Conservation (phyloP, 331 rosid species). For the Rosa hybrid region DNA sequence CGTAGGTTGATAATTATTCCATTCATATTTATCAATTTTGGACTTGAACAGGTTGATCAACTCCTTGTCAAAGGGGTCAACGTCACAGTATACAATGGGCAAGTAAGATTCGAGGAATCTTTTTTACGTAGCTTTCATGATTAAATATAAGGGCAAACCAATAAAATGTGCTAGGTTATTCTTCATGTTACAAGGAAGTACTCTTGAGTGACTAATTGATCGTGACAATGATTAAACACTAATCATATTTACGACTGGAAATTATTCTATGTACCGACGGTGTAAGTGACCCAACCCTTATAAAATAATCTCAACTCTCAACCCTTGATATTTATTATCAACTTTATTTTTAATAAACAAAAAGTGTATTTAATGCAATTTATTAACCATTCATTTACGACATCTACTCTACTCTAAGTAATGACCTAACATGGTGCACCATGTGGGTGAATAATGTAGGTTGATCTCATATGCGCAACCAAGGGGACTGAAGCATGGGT, state of each 20-base stretch:
- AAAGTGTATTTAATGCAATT: no score
- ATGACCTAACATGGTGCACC: slow-evolving; percentile 8
- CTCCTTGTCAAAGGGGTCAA: slow-evolving; percentile 79
- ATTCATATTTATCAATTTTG: not conserved
- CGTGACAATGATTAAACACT: not conserved
- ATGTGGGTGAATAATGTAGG: slow-evolving; percentile 24
- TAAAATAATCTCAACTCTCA: no score
- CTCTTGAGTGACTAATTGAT: not conserved
- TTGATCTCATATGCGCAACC: slow-evolving; percentile 59
- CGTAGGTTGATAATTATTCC: not conserved
- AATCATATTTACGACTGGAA: not conserved
- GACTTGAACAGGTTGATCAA: slow-evolving; percentile 64
- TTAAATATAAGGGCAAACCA: not conserved
- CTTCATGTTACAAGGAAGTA: not conserved
- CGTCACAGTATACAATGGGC: slow-evolving; percentile 89
- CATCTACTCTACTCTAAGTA: not conserved
- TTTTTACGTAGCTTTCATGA: not conserved
- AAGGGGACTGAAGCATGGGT: slow-evolving; percentile 70
- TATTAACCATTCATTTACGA: no score
- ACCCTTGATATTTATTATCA: no score
- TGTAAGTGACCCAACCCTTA: no score
- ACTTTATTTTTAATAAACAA: no score
- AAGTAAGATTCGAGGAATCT: slow-evolving; percentile 41
- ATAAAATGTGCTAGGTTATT: not conserved
- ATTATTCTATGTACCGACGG: no score